Base-by-base conservation (phyloP, 2,329 filamentous ascomycete genomes). In the Fusarium pseudonygamai region DNA sequence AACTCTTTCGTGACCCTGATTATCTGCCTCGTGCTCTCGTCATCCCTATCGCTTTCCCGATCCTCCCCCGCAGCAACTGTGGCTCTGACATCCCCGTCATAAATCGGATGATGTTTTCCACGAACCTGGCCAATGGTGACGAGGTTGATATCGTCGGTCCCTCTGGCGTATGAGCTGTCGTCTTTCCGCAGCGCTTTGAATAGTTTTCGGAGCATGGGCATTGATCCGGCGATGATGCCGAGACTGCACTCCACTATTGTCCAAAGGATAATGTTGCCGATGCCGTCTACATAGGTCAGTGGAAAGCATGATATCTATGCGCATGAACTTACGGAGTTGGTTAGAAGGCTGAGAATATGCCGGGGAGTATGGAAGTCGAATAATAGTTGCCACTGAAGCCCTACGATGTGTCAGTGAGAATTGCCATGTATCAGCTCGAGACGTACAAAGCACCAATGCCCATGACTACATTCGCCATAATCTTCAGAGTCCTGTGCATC, bases 181-280 rank as follows among this genome's bases (percentile, higher is more conserved):
- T 70, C 55, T 26, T 52, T 71, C 6, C 36, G 24, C 1, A 69
- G 28, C 1, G 47, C 28, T 6, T 59, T 65, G 28, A 70, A 64
- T 4, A 69, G 42, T 11, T 69, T 69, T n/a, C 65, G 46, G 9
- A 71, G 69, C 57, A 71, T 67, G 2, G 69, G 67, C 42, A 72
- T 67, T 13, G 67, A 67, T 7, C 69, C 67, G 6, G 67, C 67
- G 13, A 71, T 67, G 16, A 72, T 60, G 7, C 58, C 69, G 0
- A 72, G 49, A 8, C 67, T 59, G 11, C 69, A 72, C 42, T 72
- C 67, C 2, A 71, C 39, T 4, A 72, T 45, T 1, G 63, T 64
- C 58, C 63, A 71, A 1, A 72, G 30, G 13, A 68, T 68, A 6
- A 71, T 60, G 4, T 64, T 30, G 3, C 53, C 67, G 1, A 64